phyloP scores from a whole-genome alignment of 495 filamentous ascomycete species.

The Neurospora sp. region DNA sequence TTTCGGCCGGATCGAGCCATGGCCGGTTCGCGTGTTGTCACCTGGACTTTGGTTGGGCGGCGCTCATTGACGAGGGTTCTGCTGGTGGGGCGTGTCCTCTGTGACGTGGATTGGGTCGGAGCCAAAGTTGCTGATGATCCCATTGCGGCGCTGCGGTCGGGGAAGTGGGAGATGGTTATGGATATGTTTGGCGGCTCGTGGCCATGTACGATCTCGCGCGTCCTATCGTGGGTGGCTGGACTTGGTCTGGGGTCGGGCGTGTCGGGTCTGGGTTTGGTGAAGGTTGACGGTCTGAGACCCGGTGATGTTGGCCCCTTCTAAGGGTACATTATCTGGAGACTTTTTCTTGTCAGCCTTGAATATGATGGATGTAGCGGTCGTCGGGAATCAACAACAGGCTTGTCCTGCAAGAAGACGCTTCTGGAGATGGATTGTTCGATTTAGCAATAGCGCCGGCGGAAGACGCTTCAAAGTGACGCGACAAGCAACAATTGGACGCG shows the following conservation, averaged over 20 bases:
- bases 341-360: neutral
- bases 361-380: neutral
- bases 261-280: neutral
- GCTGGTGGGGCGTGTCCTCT: slow-evolving; percentile 21
- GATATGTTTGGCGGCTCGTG: neutral
- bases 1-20: slow-evolving; percentile 49
- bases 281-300: neutral
- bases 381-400: neutral
- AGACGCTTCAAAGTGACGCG: neutral
- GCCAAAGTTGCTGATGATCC: neutral
- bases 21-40: slow-evolving; percentile 56
- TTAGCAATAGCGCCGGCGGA: neutral
- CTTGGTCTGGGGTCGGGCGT: neutral
- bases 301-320: neutral
- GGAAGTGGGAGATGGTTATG: neutral
- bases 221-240: neutral
- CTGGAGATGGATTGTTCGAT: neutral
- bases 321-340: neutral
- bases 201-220: neutral
- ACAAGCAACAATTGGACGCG: neutral
- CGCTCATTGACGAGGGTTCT: slow-evolving; percentile 31
- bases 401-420: neutral
- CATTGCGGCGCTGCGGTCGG: neutral
- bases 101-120: neutral
- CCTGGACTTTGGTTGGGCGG: slow-evolving; percentile 40